A percentile compares a stretch with the other conserved stretches of the same genome.
phyloP scores from a whole-genome alignment of 495 filamentous ascomycete species.

The Aspergillus steynii region DNA sequence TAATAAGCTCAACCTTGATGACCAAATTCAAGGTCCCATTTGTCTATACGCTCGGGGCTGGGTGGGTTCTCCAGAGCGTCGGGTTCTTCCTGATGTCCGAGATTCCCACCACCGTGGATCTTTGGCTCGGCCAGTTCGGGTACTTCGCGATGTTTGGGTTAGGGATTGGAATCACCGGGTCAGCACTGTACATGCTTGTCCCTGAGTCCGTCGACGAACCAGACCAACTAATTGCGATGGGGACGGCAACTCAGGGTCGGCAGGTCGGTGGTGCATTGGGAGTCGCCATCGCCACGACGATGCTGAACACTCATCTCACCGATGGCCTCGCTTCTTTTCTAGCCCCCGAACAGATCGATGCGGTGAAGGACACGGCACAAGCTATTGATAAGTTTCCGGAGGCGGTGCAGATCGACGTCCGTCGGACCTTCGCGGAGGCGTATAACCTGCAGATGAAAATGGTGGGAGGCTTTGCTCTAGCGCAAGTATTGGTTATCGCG shows the following conservation, averaged over 20 bases:
- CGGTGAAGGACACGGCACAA: slow-evolving; percentile 12
- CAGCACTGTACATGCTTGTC: slow-evolving; percentile 51
- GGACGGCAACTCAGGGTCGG: slow-evolving; percentile 23
- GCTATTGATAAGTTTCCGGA: slow-evolving; percentile 16
- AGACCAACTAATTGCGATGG: slow-evolving; percentile 28
- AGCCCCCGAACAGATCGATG: slow-evolving; percentile 9
- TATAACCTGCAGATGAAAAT: slow-evolving; percentile 33
- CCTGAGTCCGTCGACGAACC: slow-evolving; percentile 42
- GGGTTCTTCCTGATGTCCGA: slow-evolving; percentile 49
- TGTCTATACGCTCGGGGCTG: slow-evolving; percentile 44
- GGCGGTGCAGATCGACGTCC: slow-evolving; percentile 12
- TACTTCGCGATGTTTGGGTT: slow-evolving; percentile 56
- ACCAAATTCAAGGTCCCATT: slow-evolving; percentile 43
- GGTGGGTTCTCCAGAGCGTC: slow-evolving; percentile 42
- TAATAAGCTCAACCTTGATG: slow-evolving; percentile 17
- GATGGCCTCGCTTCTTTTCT: slow-evolving; percentile 7
- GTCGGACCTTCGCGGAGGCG: slow-evolving; percentile 23
- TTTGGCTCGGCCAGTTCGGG: slow-evolving; percentile 42
- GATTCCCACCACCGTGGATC: slow-evolving; percentile 23
- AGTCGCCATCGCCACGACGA: slow-evolving; percentile 23
- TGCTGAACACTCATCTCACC: slow-evolving; percentile 27
- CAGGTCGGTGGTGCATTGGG: slow-evolving; percentile 34
- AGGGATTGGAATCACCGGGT: slow-evolving; percentile 51
- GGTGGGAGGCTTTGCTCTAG: slow-evolving; percentile 24
- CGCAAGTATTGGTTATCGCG: slow-evolving; percentile 17